These are phyloP conservation scores for Verticillium dahliae DNA, from an alignment of 2,329 filamentous ascomycete species.

Conservation along the genomic window DNA sequence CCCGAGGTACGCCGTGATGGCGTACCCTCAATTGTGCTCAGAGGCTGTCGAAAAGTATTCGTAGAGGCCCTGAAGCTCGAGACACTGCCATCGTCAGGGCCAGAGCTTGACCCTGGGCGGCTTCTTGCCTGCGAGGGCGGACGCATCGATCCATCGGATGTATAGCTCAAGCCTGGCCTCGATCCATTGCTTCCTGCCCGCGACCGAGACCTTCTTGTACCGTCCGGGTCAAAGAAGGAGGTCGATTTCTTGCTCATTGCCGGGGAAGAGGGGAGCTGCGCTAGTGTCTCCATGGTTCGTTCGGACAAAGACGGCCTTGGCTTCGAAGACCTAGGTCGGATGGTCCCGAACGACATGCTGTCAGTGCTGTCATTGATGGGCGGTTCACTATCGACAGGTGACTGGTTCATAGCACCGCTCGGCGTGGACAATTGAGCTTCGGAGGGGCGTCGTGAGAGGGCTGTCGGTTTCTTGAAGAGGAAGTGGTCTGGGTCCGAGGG, in stretches of 20 bases:
- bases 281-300: constrained; percentile 77
- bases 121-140: constrained; percentile 43
- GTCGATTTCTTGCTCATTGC: constrained; percentile 59
- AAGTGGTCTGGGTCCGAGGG: constrained; percentile 3
- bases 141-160: constrained; percentile 49
- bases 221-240: constrained; percentile 65
- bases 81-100: constrained; percentile 31
- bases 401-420: constrained; percentile 1
- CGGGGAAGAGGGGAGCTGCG: constrained; percentile 73
- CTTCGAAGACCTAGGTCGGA: constrained; percentile 14
- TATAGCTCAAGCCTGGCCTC: constrained; percentile 54
- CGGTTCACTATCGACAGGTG: constrained; percentile 1
- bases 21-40: constrained; percentile 36
- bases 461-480: constrained; percentile 7
- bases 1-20: constrained; percentile 26
- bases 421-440: constrained; percentile 9
- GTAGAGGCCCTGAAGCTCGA: constrained; percentile 36
- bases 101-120: constrained; percentile 49
- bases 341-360: constrained; percentile 8
- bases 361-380: constrained; percentile 11
- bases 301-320: constrained; percentile 64
- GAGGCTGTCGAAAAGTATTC: constrained; percentile 34
- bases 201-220: constrained; percentile 48
- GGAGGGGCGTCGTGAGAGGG: constrained; percentile 22
- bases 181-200: constrained; percentile 38